Base-by-base conservation (phyloP, 2,329 filamentous ascomycete genomes). In the Venturia asperata region DNA sequence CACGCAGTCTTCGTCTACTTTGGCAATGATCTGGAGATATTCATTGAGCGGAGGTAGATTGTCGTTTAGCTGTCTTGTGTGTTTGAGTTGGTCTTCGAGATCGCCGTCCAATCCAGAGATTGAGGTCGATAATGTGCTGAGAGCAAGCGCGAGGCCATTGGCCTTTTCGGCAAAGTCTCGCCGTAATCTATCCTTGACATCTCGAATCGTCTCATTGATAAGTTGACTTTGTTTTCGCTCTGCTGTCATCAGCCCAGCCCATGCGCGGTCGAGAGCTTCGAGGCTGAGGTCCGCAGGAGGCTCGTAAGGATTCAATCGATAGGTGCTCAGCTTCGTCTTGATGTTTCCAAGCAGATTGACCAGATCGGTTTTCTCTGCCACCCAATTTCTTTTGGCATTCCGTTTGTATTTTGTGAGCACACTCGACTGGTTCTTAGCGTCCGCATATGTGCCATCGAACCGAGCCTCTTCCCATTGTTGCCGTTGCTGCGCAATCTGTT, bases 71-170 rank as follows among this genome's bases (percentile, higher is more conserved):
- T 88, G 88, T 72, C 90, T 85, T 11, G 96, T 93, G 75, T 97
- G 93, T 63, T 88, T 84, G 49, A 96, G 80, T 75, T 99, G 94
- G 74, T 97, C 94, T 77, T 97, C 93, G 5, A 97, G 89, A 70
- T 97, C 94, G 65, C 94, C 94, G 77, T 99, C 94, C 2, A 99
- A 84, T n/a, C 92, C 93, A 1, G 93, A 97, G 68, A 99, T 94
- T 69, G 93, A 93, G 66, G 96, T 81, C 69, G 96, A 92, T 77
- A 99, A 88, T 0, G 94, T 97, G 76, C 96, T 96, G 67, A 99
- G 84, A 5, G 94, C 92, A 70, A 97, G 82, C 10, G 94, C 94
- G 78, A 99, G 97, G 77, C 97, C 93, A 73, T 99, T 99, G 67
- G 94, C 94, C 79, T 97, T 97, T 78, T 97, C 92, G 19, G 94